Percentiles rank a stretch among this genome's conserved stretches.
These are phyloP conservation scores for Diversispora epigaea DNA, from an alignment of 192 early-diverging fungal genomes.

Conservation along the genomic window DNA sequence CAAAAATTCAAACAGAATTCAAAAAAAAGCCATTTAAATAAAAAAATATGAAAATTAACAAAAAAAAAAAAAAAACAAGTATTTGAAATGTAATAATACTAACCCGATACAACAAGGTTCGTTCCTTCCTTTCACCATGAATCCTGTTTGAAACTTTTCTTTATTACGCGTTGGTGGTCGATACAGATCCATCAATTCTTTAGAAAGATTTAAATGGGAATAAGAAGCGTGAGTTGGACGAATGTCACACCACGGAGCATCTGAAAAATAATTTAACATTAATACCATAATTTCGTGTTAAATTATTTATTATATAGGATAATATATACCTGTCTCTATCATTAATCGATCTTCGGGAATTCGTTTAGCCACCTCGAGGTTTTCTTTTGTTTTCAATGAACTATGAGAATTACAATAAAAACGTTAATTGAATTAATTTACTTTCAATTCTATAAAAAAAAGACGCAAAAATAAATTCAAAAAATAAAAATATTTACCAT, in stretches of 20 bases:
- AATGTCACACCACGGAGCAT: slow-evolving; percentile 92
- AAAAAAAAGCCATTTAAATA: not conserved
- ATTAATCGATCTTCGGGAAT: slow-evolving; percentile 82
- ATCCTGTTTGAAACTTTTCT: slow-evolving; percentile 67
- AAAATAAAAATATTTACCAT: slow-evolving; percentile 49
- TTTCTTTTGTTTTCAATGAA: slow-evolving; percentile 86
- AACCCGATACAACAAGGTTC: slow-evolving; percentile 78
- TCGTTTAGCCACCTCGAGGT: slow-evolving; percentile 65
- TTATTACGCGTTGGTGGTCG: slow-evolving; percentile 64
- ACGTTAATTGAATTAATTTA: not conserved
- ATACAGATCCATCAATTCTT: slow-evolving; percentile 41
- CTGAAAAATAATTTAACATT: slow-evolving; percentile 38
- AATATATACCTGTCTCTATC: slow-evolving; percentile 83
- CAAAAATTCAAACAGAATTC: not conserved
- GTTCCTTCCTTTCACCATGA: slow-evolving; percentile 78
- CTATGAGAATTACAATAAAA: slow-evolving; percentile 5
- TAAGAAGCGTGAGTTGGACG: slow-evolving; percentile 81
- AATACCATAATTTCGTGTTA: not conserved
- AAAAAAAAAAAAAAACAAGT: too few relatives aligned
- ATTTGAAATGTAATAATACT: not conserved
- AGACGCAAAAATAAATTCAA: not conserved
- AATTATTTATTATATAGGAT: not conserved
- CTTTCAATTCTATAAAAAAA: too few relatives aligned
- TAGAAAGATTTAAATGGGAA: slow-evolving; percentile 47
- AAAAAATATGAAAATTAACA: not conserved